Percentiles rank a stretch among this genome's conserved stretches.
Conservation (phyloP, 208 protist genomes). For the Wallacemonas sp. region DNA sequence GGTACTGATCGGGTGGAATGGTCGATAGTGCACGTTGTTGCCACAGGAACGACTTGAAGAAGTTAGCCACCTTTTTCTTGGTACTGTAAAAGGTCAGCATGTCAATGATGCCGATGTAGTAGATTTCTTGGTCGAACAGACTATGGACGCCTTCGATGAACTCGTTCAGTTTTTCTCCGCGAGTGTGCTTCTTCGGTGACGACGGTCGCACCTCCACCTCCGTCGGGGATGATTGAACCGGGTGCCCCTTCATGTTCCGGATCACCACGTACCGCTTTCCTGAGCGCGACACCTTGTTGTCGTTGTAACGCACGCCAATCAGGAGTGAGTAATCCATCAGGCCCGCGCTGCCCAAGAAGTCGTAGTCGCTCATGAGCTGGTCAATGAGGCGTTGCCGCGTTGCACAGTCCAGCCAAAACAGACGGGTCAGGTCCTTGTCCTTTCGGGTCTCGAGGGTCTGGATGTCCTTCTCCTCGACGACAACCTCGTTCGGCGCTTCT, state of each 20-base stretch:
- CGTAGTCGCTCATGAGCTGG: slow-evolving; percentile 64
- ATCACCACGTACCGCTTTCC: slow-evolving; percentile 37
- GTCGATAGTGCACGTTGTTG: slow-evolving; percentile 71
- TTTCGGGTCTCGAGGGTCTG: slow-evolving; percentile 53
- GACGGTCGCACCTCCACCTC: slow-evolving; percentile 23
- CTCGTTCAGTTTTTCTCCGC: slow-evolving; percentile 19
- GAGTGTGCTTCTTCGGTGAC: background rate
- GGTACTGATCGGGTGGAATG: slow-evolving; percentile 66
- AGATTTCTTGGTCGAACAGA: slow-evolving; percentile 72
- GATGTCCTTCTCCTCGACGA: slow-evolving; percentile 39
- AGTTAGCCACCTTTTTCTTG: slow-evolving; percentile 88
- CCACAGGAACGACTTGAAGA: slow-evolving; percentile 89
- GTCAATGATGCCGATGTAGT: slow-evolving; percentile 91
- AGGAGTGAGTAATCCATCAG: slow-evolving; percentile 91
- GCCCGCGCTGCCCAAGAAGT: slow-evolving; percentile 44
- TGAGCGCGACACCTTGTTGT: slow-evolving; percentile 43
- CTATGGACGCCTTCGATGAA: slow-evolving; percentile 62
- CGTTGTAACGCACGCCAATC: slow-evolving; percentile 79
- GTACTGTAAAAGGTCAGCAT: slow-evolving; percentile 76
- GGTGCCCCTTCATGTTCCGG: slow-evolving; percentile 44
- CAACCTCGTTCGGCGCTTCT: slow-evolving; percentile 24
- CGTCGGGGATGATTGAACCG: background rate
- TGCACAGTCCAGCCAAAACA: slow-evolving; percentile 65
- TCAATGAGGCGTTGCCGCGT: slow-evolving; percentile 46
- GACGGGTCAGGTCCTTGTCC: slow-evolving; percentile 84